Evolutionary conservation across 2,329 filamentous ascomycete species (phyloP), one percentile per base, ranked within the genome.

Genomic region (Penicillium sp.): DNA sequence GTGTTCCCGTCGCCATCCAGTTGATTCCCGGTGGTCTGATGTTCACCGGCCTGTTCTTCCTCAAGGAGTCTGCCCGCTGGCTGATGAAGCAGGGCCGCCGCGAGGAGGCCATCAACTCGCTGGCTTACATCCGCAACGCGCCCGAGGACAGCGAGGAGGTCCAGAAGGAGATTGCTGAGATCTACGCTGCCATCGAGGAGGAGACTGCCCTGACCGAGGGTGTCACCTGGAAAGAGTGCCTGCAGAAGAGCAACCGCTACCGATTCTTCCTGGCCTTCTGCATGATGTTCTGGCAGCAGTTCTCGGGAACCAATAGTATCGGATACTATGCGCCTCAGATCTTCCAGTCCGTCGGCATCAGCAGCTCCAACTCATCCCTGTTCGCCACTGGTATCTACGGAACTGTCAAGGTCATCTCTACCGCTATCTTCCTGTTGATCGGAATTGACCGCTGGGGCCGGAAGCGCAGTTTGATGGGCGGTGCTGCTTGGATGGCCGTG

Each of bases 61-160:
- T 82, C 47, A 82, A 81, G 54, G 82, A 84, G 59, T 81, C 77
- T 2, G 81, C 82, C 1, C 78, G 82, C 18, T 84, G 81, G 81
- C 75, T 84, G n/a, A 78, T 82, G n/a, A 79, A 81, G 64, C 80
- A 83, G 71, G 79, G 79, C 55, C 76, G 77, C 2, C 69, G 78
- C 18, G 70, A 77, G 4, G 78, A 81, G 19, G 82, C 82, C 0
- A 74, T 73, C 9, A 59, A 64, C 11, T 72, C 73, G 0, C 66
- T 78, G 1, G 69, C 73, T 10, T 75, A 75, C 56, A 76, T 77
- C 54, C 72, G 73, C 4, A 74, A 72, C 58, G 72, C 73, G 51
- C 35, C 67, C 1, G 47, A 60, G 9, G 60, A 64, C 36, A 70
- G 65, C 44, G 70, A 70, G 19, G 60, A 54, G 10, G 66, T 76